These are phyloP conservation scores for Elymus sibiricus DNA, from an alignment of 176 grass and related monocot genomes.

Conservation along the genomic window DNA sequence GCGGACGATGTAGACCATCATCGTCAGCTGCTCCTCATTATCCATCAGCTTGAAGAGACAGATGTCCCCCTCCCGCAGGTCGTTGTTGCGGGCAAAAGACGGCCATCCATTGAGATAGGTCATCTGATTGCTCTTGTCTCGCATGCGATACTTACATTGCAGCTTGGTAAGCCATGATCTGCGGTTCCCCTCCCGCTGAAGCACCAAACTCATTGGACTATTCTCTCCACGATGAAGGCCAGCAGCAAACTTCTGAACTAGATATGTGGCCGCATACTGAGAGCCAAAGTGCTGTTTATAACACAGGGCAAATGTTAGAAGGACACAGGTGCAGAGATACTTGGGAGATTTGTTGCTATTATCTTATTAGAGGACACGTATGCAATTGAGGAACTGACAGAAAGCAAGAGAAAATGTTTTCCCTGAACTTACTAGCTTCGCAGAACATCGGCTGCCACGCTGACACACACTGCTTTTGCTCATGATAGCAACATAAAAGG, in stretches of 20 bases:
- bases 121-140: no score
- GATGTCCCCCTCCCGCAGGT: neutral
- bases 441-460: neutral
- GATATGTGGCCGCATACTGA: neutral
- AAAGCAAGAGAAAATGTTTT: neutral
- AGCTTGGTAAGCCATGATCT: neutral
- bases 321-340: neutral
- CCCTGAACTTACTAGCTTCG: neutral
- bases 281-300: neutral
- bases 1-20: neutral
- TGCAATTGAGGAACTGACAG: neutral
- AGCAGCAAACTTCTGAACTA: neutral
- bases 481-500: constrained; percentile 35
- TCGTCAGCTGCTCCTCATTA: neutral
- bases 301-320: neutral
- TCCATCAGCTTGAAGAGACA: neutral
- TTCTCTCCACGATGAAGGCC: neutral
- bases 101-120: no score
- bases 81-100: neutral
- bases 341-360: neutral
- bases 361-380: neutral
- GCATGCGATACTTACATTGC: neutral
- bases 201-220: neutral
- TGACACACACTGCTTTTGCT: constrained; percentile 5
- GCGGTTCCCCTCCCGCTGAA: neutral